Base-by-base conservation (phyloP, 768 basidiomycete genomes). In the Harrya chromipes region DNA sequence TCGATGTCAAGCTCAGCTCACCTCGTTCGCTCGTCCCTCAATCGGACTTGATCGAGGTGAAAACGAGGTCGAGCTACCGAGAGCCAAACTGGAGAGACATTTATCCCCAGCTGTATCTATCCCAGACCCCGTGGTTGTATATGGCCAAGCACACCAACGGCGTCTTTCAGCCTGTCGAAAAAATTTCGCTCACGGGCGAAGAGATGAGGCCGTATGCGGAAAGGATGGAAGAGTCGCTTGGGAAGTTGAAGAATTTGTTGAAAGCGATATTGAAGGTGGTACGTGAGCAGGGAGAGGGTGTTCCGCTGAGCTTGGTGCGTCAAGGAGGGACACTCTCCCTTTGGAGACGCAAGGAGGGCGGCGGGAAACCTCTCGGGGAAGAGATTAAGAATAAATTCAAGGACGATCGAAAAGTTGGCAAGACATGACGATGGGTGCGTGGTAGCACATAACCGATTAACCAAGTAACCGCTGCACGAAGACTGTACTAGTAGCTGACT, bases 21-120 rank as follows among this genome's bases (percentile, higher is more conserved):
- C 62, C 64, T 4, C 66, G 61, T 19, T 21, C 59, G 16, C 51
- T 69, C 20, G 66, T 71, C 16, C 66, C 72, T 5, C 75, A 76
- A 46, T 50, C 63, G 1, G 49, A 62, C 40, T 27, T 75, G 46
- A 54, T 72, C 48, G 73, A 73, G 42, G 52, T 74, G 34, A 62
- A 63, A 35, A 74, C 75, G 37, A 38, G 65, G 16, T 57, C 64
- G 1, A 27, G 36, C 4, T 35, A 41, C 19, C 55, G 62, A 10
- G 62, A 67, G 8, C 70, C 71, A 50, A 71, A 84, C 58, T 87
- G 84, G 84, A 68, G 59, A 24, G 83, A 85, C 12, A 68, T 71
- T 2, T 86, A 81, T 61, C 79, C 82, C 0, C 86, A 88, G 60
- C 67, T 88, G 12, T 83, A 77, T 61, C 75, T 90, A 46, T 86